phyloP scores from a whole-genome alignment of 257 asterid species.

The Solanum pinnatisectum region DNA sequence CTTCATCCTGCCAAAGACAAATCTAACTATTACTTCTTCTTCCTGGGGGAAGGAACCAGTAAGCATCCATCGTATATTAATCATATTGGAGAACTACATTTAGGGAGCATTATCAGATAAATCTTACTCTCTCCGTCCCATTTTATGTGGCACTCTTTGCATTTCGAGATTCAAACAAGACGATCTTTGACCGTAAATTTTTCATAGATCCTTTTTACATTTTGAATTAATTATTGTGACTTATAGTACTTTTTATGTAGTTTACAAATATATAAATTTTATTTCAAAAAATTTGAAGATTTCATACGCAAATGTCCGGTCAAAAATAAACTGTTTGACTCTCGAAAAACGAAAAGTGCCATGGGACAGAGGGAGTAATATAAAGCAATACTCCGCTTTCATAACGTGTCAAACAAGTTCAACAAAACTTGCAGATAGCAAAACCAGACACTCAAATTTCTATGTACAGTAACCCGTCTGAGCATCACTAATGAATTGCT shows the following conservation, averaged over 20 bases:
- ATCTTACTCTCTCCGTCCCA: background rate
- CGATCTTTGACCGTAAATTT: too few relatives aligned
- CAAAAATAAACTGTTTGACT: too few relatives aligned
- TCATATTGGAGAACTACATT: background rate
- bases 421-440: background rate
- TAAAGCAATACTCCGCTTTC: background rate
- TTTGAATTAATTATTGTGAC: too few relatives aligned
- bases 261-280: too few relatives aligned
- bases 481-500: background rate
- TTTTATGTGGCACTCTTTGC: too few relatives aligned
- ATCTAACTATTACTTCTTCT: constrained; percentile 3
- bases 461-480: background rate
- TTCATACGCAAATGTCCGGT: too few relatives aligned
- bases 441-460: background rate
- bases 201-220: too few relatives aligned
- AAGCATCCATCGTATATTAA: background rate
- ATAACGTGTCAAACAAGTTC: background rate
- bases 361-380: background rate
- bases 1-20: constrained; percentile 74
- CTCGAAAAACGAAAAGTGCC: too few relatives aligned
- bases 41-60: background rate
- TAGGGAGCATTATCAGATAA: background rate
- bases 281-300: too few relatives aligned
- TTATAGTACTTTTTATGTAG: too few relatives aligned
- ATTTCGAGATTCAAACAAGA: too few relatives aligned